Evolutionary conservation across 2,329 filamentous ascomycete genomes (phyloP), one percentile per base, ranked within the genome.

Genomic region (Aureobasidium sp.): DNA sequence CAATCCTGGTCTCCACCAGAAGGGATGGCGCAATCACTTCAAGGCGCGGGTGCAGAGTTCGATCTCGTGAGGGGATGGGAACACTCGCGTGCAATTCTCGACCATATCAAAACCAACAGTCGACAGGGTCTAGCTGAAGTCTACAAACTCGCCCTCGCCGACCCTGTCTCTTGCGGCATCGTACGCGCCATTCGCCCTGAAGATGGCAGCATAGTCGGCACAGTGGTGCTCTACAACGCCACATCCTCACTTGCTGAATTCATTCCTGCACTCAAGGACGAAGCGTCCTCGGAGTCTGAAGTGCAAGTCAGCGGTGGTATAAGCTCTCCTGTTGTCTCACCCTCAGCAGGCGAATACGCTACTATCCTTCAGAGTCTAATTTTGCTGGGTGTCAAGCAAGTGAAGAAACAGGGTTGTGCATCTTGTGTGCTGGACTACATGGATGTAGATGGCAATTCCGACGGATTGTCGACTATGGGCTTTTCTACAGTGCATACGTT

Each of bases 21-120:
- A 42, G 89, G 89, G 0, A 82, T 96, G 67, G 81, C 88, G 1
- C 86, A 87, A 68, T 88, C 83, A 64, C 82, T 95, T 30, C 84
- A 90, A 66, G 83, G 84, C 49, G 86, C 88, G 1, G 87, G 86
- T 37, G 85, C 91, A 60, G 86, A 86, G 68, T 96, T 95, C 69
- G 91, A 96, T 68, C 80, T 95, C 42, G 89, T 96, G n/a, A 87
- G 91, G 67, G 90, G 90, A 9, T 82, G 86, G 73, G 88, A 91
- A 60, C 90, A 91, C 67, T 83, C 86, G 10, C 87, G 88, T 11
- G 80, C 82, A 3, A 87, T 95, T 36, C 79, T 95, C 25, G 83
- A 84, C 66, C 89, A 93, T 68, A 86, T 94, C 64, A 86, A 84
- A 59, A 83, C 85, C 0, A 86, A 88, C 73, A 86, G 89, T 44